Base-by-base conservation (phyloP, 768 basidiomycete species). In the Saitozyma podzolica region DNA sequence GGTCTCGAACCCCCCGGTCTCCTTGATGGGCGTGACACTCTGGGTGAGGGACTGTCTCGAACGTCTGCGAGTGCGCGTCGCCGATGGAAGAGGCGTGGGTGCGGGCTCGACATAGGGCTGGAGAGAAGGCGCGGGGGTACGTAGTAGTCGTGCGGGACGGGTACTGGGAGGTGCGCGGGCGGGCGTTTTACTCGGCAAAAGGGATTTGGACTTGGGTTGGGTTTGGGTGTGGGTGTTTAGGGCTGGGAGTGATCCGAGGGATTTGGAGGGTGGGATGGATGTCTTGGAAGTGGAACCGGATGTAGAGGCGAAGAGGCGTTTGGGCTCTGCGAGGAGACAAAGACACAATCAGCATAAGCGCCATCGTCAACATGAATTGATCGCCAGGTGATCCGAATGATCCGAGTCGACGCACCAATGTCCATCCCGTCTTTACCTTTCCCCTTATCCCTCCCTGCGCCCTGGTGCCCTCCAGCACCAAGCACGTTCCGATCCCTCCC, bases 371-470 rank as follows among this genome's bases (percentile, higher is more conserved):
- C 39, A 52, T 13, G 39, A 29, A 3, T 19, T 52, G 16, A 39
- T 14, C 39, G 16, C 10, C 13, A 13, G 10, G 51, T 52, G 13
- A 19, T 2, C 13, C 39, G 16, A 52, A 14, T n/a, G n/a, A 14
- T 3, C 13, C 11, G 19, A 16, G 40, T 8, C 43, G 14, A 73
- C 71, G 56, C n/a, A 76, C 74, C 74, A 40, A 76, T 71, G 41
- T 71, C 70, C n/a, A 60, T 69, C n/a, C 56, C 63, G 29, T 71
- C 72, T 51, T 66, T 68, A 0, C 70, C 72, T 51, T 72, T 71
- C 11, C 63, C 71, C 49, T 68, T 70, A 13, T 52, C 40, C 13
- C 41, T 50, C 1, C 8, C 52, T 29, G 19, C 51, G 47, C 9
- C 29, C 41, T 47, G 54, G 9, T 29, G 49, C 42, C 2, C 55